Conservation (phyloP, 129 eudicot species). For the Arctium lappa region DNA sequence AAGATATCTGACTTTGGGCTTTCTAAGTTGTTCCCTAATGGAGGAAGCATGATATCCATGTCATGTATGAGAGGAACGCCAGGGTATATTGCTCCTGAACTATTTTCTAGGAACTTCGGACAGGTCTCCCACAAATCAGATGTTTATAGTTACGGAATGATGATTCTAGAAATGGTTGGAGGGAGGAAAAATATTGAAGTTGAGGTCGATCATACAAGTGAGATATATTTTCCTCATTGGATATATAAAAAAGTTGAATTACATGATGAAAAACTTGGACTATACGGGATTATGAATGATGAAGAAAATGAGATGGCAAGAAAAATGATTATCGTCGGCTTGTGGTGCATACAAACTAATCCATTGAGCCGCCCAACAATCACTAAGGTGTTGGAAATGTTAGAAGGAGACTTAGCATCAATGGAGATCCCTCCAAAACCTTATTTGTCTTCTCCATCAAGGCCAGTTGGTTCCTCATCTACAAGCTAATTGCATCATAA, state of each 20-base stretch:
- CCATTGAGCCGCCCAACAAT: conserved; percentile 34
- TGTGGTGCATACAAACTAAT: conserved; percentile 53
- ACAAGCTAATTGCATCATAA: not conserved
- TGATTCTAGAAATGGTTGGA: conserved; percentile 44
- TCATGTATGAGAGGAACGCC: conserved; percentile 26
- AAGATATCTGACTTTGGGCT: conserved; percentile 36
- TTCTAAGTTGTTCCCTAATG: conserved; percentile 13
- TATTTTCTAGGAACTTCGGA: conserved; percentile 29
- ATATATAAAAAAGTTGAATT: conserved; percentile 23
- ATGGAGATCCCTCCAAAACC: conserved; percentile 39
- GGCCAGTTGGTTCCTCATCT: not conserved
- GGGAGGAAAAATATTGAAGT: conserved; percentile 31
- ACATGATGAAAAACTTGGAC: conserved; percentile 9
- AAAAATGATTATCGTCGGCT: conserved; percentile 40
- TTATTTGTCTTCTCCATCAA: conserved; percentile 10
- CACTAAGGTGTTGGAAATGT: conserved; percentile 39
- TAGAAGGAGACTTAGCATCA: conserved; percentile 26
- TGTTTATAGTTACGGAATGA: conserved; percentile 46
- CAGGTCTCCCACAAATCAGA: conserved; percentile 29
- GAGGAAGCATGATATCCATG: conserved; percentile 21
- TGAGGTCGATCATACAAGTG: conserved; percentile 20
- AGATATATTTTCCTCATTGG: conserved; percentile 41
- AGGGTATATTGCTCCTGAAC: conserved; percentile 42
- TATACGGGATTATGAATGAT: conserved; percentile 5
- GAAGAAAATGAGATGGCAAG: conserved; percentile 18